These are phyloP conservation scores for Phytopythium boreale DNA, from an alignment of 352 stramenopile species.

Conservation along the genomic window DNA sequence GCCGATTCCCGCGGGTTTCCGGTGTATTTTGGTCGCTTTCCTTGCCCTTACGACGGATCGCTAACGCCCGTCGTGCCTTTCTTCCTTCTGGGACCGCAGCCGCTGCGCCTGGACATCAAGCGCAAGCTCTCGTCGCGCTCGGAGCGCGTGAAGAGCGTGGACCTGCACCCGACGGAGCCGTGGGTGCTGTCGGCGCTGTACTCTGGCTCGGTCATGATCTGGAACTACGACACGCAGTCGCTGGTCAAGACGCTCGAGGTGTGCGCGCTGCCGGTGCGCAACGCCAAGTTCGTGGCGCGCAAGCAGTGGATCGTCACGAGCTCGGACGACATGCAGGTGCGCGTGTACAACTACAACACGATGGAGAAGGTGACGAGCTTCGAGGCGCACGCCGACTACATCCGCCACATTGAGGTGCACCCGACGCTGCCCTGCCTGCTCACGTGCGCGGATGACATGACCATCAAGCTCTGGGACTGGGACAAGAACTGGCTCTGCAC, in stretches of 20 bases:
- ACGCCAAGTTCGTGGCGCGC: conserved; percentile 92
- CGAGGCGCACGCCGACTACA: conserved; percentile 99
- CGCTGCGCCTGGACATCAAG: conserved; percentile 83
- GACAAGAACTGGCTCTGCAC: conserved; percentile 78
- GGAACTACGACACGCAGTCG: conserved; percentile 95
- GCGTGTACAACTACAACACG: conserved; percentile 99
- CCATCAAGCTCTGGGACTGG: conserved; percentile 99
- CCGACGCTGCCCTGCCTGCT: conserved; percentile 96
- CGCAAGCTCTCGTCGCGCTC: conserved; percentile 95
- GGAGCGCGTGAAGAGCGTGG: conserved; percentile 98
- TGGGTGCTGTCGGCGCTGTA: conserved; percentile 98
- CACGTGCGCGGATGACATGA: conserved; percentile 98
- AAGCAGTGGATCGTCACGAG: conserved; percentile 98
- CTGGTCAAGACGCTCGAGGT: conserved; percentile 98
- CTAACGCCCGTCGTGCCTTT: neutral
- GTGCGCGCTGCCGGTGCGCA: conserved; percentile 93
- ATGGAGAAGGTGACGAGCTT: conserved; percentile 95
- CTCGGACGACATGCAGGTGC: conserved; percentile 96
- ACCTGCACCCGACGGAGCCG: conserved; percentile 97
- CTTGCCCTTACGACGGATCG: no score
- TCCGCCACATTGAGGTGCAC: conserved; percentile 96
- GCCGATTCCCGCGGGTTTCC: neutral
- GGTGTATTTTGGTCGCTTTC: neutral
- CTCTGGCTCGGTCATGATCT: conserved; percentile 98
- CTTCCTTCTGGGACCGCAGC: conserved; percentile 28